A percentile compares a stretch with the other conserved stretches of the same genome.
These are phyloP conservation scores for Fraxinus sp. DNA, from an alignment of 305 asterid genomes.

Conservation along the genomic window DNA sequence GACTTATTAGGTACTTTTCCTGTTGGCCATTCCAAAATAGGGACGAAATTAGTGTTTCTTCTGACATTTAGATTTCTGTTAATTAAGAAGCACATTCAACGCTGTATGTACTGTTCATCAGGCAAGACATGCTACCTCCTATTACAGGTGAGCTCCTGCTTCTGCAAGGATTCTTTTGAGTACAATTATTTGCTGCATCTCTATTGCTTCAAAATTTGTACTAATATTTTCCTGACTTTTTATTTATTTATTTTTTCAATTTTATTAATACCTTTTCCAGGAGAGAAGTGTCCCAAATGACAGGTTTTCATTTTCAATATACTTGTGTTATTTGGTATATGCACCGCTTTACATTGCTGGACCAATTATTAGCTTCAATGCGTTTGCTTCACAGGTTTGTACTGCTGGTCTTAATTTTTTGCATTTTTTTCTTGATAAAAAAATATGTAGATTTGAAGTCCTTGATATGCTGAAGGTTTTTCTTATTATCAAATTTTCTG, in stretches of 20 bases:
- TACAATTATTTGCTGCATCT: conserved; percentile 20
- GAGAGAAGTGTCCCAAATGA: conserved; percentile 66
- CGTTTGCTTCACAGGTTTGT: conserved; percentile 94
- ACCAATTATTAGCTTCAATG: conserved; percentile 94
- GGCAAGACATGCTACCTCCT: conserved; percentile 85
- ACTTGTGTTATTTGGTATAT: conserved; percentile 83
- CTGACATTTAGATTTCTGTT: conserved; percentile 27
- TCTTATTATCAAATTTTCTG: not conserved
- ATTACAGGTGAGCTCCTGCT: conserved; percentile 64
- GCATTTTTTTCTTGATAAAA: not conserved
- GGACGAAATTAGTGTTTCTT: conserved; percentile 19
- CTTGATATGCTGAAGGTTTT: not conserved
- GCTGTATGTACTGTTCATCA: conserved; percentile 67
- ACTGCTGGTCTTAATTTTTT: conserved; percentile 5
- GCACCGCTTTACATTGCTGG: conserved; percentile 99
- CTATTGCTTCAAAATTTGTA: conserved; percentile 6
- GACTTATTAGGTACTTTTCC: conserved; percentile 6
- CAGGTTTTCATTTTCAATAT: conserved; percentile 65
- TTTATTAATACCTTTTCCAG: conserved; percentile 44
- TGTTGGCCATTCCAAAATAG: conserved; percentile 17
- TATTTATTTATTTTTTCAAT: conserved; percentile 5
- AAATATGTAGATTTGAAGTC: not conserved
- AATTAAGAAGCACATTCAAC: conserved; percentile 73
- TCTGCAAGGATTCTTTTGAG: conserved; percentile 22
- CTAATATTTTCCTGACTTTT: not conserved